A percentile compares a stretch with the other conserved stretches of the same genome.
Evolutionary conservation across 169 alveolate genomes (phyloP).

Genomic region (Plasmodium cynomolgi): DNA sequence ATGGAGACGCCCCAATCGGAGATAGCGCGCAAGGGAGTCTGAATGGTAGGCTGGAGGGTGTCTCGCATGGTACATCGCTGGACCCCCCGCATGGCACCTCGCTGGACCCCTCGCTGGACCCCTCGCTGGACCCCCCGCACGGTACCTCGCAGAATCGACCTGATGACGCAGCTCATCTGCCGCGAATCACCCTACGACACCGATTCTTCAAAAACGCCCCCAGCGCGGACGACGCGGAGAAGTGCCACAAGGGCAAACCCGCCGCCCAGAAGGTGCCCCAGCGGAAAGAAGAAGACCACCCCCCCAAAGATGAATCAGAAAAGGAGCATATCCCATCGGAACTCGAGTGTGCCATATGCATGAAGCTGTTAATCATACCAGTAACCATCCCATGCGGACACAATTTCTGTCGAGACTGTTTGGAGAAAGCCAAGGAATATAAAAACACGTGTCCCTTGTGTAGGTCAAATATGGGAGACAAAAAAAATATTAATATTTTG

Average conservation of each 20-base stretch:
- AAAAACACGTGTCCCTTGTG: conserved; percentile 77
- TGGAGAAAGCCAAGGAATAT: conserved; percentile 81
- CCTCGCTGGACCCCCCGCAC: background rate
- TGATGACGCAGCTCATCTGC: background rate
- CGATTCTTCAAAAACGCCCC: background rate
- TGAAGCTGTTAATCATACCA: conserved; percentile 81
- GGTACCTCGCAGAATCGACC: background rate
- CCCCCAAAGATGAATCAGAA: background rate
- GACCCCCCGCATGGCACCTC: background rate
- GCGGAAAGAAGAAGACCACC: background rate
- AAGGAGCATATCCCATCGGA: conserved; percentile 30
- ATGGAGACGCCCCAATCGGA: background rate
- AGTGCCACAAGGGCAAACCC: background rate
- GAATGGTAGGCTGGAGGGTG: background rate
- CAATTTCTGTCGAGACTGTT: conserved; percentile 84
- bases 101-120: background rate
- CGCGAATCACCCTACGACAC: background rate
- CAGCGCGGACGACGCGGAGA: background rate
- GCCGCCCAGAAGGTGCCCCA: background rate
- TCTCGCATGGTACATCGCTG: background rate
- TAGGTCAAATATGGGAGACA: conserved; percentile 64
- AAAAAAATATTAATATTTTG: conserved; percentile 73
- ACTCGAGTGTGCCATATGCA: conserved; percentile 77
- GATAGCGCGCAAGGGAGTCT: background rate
- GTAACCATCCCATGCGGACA: conserved; percentile 88